Base-by-base conservation (phyloP, 305 asterid genomes). In the Rubia balearica region DNA sequence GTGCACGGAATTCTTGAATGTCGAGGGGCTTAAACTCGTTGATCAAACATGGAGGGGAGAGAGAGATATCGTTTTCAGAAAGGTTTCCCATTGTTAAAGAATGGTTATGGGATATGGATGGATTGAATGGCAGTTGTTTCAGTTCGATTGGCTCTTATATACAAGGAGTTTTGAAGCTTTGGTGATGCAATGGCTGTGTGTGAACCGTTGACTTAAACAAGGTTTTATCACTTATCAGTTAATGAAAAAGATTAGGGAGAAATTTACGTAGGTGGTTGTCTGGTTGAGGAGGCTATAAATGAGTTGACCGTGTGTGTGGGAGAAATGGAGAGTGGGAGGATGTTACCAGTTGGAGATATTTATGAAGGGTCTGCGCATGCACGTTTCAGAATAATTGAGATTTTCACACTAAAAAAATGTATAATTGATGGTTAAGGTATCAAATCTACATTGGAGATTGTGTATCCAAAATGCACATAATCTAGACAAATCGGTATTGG, bases 241-340 rank as follows among this genome's bases (percentile, higher is more conserved):
- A 0, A 45, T 12, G 43, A 24, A 46, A 5, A 1, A 63, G 70
- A 67, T 67, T 46, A 67, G 70, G 60, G 21, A 45, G 70, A 66
- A 45, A 66, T 66, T 41, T 12, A 22, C 24, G 70, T 4, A 1
- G 70, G 30, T 27, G 30, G 30, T 27, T 27, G 30, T 27, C 30
- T 67, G 24, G 70, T 43, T 45, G 60, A 38, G 71, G 61, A 67
- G 43, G 53, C 71, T 46, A 24, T 67, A 67, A 67, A 67, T 67
- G 57, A 10, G 70, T 65, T 61, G 38, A 27, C 40, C 40, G 27
- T 27, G 1, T 27, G 30, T 27, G 30, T 27, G 30, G 30, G 30
- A 27, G 30, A 27, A 27, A 27, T 2, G 30, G 24, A 41, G 10
- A 42, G 53, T 63, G 6, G 68, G 68, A 38, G 68, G 68, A 17